Conservation (phyloP, 768 basidiomycete species). For the Favolaschia claudopus region DNA sequence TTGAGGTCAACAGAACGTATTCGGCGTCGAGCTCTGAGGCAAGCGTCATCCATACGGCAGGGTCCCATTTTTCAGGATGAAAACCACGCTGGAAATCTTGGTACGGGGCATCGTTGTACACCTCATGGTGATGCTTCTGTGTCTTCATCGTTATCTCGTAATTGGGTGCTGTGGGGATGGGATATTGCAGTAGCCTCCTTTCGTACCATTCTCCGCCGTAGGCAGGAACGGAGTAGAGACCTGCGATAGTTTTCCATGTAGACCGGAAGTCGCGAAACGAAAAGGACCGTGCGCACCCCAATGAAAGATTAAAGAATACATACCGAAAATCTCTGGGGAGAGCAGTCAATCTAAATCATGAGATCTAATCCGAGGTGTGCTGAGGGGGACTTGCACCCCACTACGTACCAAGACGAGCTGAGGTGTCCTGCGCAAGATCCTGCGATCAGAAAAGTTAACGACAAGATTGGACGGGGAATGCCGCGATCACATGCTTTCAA, state of each 20-base stretch:
- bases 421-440: too few species aligned
- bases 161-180: background rate
- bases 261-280: constrained; percentile 7
- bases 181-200: constrained; percentile 1
- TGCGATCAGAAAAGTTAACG: too few species aligned
- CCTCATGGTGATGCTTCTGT: background rate
- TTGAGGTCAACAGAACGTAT: background rate
- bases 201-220: constrained; percentile 6
- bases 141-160: background rate
- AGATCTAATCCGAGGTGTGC: too few species aligned
- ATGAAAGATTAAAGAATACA: too few species aligned
- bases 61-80: constrained; percentile 4
- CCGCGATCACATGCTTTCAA: too few species aligned
- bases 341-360: too few species aligned
- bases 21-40: background rate
- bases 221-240: constrained; percentile 2
- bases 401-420: too few species aligned
- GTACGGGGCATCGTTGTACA: constrained; percentile 1
- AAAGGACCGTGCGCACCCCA: too few species aligned
- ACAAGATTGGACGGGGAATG: too few species aligned
- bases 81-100: background rate
- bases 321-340: too few species aligned
- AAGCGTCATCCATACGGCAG: background rate
- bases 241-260: background rate
- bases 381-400: too few species aligned